Evolutionary conservation across 345 rosid species (phyloP).

Genomic region (Citrus sp.): DNA sequence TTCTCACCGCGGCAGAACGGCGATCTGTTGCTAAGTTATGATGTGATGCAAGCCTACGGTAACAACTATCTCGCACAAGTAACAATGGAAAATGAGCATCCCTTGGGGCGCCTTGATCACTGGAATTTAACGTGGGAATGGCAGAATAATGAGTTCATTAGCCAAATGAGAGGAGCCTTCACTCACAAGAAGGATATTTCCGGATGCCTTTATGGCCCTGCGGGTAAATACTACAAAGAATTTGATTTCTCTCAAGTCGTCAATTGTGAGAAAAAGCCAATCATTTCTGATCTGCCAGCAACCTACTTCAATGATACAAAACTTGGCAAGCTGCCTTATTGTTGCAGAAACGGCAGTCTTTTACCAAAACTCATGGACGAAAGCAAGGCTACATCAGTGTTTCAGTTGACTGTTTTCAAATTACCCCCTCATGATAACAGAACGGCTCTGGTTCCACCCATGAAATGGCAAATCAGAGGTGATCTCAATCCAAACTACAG

Average conservation of each 20-base stretch:
- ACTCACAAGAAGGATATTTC: slow-evolving; percentile 50
- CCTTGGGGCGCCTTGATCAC: slow-evolving; percentile 75
- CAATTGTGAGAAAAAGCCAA: slow-evolving; percentile 63
- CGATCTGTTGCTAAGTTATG: slow-evolving; percentile 64
- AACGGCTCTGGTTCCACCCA: slow-evolving; percentile 74
- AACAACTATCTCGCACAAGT: slow-evolving; percentile 87
- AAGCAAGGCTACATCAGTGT: slow-evolving; percentile 49
- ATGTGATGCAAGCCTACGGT: slow-evolving; percentile 59
- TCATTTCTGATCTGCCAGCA: slow-evolving; percentile 71
- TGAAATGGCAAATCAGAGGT: slow-evolving; percentile 68
- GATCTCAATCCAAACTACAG: slow-evolving; percentile 59
- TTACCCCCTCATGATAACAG: slow-evolving; percentile 64
- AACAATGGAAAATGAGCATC: slow-evolving; percentile 69
- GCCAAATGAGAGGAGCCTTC: slow-evolving; percentile 80
- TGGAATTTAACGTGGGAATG: slow-evolving; percentile 99
- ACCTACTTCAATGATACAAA: slow-evolving; percentile 47
- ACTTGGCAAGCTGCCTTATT: slow-evolving; percentile 63
- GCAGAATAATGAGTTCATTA: slow-evolving; percentile 83
- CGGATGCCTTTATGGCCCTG: slow-evolving; percentile 59
- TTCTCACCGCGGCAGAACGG: slow-evolving; percentile 51
- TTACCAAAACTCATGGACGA: slow-evolving; percentile 67
- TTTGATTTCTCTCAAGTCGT: slow-evolving; percentile 68
- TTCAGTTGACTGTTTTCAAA: slow-evolving; percentile 78
- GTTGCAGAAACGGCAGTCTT: slow-evolving; percentile 75
- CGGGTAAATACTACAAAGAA: slow-evolving; percentile 56